phyloP scores from a whole-genome alignment of 768 basidiomycete species.

The Phylloporus rhodoxanthus region DNA sequence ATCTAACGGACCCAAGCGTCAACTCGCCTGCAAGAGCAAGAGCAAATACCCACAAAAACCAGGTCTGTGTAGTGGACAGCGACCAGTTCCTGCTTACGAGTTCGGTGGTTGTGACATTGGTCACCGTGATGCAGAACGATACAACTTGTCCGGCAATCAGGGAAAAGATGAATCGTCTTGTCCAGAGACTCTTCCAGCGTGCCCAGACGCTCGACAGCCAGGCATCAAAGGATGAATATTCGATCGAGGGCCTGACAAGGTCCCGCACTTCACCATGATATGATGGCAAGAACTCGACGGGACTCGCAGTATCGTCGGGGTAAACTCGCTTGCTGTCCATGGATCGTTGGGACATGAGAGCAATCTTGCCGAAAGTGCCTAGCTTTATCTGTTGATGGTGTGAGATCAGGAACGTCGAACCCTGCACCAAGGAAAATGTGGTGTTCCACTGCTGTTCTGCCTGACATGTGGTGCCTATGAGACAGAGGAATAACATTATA shows the following conservation, averaged over 20 bases:
- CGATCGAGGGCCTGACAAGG: constrained; percentile 51
- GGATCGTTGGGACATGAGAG: constrained; percentile 14
- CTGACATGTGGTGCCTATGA: too few relatives aligned
- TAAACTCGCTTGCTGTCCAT: constrained; percentile 23
- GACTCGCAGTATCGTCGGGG: constrained; percentile 9
- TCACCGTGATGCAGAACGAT: constrained; percentile 84
- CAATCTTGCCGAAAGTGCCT: neutral
- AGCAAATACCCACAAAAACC: constrained; percentile 60
- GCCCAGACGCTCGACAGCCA: constrained; percentile 49
- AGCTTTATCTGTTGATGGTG: constrained; percentile 12
- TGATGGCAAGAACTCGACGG: neutral
- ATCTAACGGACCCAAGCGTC: constrained; percentile 38
- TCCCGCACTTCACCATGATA: neutral
- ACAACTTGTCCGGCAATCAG: constrained; percentile 76
- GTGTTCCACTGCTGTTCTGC: constrained; percentile 2
- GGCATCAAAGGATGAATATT: constrained; percentile 52
- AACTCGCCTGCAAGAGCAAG: neutral
- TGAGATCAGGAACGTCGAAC: constrained; percentile 5
- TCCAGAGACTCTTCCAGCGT: constrained; percentile 75
- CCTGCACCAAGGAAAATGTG: constrained; percentile 4
- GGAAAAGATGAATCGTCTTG: constrained; percentile 61
- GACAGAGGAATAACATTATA: too few relatives aligned
- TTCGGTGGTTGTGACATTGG: constrained; percentile 82
- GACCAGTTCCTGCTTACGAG: constrained; percentile 63
- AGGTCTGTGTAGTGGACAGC: constrained; percentile 75